These are phyloP conservation scores for Phyllosticta citrichinensis DNA, from an alignment of 2,329 filamentous ascomycete species.

Conservation along the genomic window DNA sequence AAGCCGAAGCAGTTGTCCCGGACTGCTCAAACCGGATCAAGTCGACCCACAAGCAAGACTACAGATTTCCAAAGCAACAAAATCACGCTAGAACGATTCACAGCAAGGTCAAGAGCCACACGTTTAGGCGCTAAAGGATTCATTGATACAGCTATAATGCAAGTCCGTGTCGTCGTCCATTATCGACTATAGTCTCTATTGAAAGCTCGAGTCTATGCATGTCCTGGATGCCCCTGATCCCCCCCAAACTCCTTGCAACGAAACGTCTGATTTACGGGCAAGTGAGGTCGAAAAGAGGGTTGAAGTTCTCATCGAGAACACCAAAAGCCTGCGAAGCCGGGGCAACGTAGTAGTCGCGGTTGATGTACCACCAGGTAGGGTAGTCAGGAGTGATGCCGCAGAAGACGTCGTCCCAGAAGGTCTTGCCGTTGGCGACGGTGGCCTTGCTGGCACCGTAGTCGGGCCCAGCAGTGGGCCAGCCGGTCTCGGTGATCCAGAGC, in stretches of 20 bases:
- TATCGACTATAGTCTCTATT: neutral
- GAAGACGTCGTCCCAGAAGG: slow-evolving; percentile 12
- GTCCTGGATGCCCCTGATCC: neutral
- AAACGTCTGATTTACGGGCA: neutral
- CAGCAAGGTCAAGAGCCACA: slow-evolving; percentile 21
- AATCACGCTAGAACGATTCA: no score
- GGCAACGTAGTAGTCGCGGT: slow-evolving; percentile 9
- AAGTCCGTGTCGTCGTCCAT: neutral
- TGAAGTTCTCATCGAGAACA: slow-evolving; percentile 11
- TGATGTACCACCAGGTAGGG: slow-evolving; percentile 13
- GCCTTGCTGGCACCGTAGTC: slow-evolving; percentile 8
- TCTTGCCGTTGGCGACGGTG: slow-evolving; percentile 8
- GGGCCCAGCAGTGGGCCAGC: slow-evolving; percentile 11
- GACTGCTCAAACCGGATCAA: no score
- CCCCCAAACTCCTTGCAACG: neutral
- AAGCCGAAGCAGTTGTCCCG: no score
- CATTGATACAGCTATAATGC: slow-evolving; percentile 5
- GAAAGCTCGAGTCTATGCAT: neutral
- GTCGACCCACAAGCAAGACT: no score
- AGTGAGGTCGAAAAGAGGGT: slow-evolving; percentile 10
- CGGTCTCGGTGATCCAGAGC: slow-evolving; percentile 28
- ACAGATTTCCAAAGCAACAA: no score
- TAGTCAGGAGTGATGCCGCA: slow-evolving; percentile 10
- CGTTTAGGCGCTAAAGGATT: slow-evolving; percentile 24
- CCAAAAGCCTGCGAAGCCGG: slow-evolving; percentile 11